Conservation (phyloP, 139 green algal species). For the Marvania coccoides region DNA sequence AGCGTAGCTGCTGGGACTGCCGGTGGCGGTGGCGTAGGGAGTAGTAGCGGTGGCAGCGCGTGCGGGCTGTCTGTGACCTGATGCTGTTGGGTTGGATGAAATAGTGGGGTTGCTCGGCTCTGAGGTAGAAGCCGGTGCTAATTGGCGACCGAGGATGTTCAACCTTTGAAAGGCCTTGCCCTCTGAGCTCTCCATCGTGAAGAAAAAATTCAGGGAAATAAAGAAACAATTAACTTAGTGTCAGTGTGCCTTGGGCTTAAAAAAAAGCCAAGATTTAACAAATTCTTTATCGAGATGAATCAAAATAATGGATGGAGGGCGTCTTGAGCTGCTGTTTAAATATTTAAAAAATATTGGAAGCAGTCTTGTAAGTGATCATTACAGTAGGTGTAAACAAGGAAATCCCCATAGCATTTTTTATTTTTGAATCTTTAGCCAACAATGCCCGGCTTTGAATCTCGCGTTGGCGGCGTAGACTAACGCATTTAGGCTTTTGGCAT, state of each 20-base stretch:
- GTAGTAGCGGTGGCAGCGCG: not conserved
- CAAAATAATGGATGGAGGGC: not conserved
- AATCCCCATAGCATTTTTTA: too few species aligned
- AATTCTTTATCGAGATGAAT: not conserved
- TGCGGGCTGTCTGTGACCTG: not conserved
- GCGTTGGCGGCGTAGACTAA: too few species aligned
- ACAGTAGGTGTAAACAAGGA: too few species aligned
- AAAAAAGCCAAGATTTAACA: not conserved
- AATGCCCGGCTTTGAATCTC: too few species aligned
- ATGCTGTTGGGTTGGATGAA: not conserved
- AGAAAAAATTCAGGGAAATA: too few species aligned
- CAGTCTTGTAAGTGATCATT: too few species aligned
- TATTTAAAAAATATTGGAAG: too few species aligned
- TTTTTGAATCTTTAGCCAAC: too few species aligned
- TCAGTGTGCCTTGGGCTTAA: not conserved
- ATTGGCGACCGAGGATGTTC: not conserved
- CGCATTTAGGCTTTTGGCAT: too few species aligned
- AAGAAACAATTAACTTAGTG: too few species aligned
- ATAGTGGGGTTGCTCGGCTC: too few species aligned
- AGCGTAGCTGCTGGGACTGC: constrained; percentile 41
- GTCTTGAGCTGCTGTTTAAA: too few species aligned
- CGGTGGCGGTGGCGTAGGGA: constrained; percentile 22
- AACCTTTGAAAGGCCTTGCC: not conserved
- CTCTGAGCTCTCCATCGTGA: not conserved
- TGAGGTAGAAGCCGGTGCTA: not conserved